A percentile compares a stretch with the other conserved stretches of the same genome.
These are phyloP conservation scores for Persicaria tinctoria DNA, from an alignment of 148 eudicot genomes.

Conservation along the genomic window DNA sequence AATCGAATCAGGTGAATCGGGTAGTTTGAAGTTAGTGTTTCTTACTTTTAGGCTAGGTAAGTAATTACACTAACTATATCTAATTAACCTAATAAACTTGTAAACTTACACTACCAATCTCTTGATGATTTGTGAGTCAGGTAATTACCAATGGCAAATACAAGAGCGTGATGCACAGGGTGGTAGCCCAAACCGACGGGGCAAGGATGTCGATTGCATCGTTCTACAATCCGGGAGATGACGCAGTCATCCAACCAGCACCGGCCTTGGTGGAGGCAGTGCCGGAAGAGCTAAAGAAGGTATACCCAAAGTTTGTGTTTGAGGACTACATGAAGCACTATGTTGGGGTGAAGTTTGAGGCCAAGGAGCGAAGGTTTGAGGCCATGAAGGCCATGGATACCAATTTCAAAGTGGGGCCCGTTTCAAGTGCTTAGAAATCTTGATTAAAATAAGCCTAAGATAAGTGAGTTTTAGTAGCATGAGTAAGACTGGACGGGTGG, in stretches of 20 bases:
- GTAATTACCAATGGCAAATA: conserved; percentile 52
- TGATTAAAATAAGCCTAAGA: too few species aligned
- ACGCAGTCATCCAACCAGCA: conserved; percentile 54
- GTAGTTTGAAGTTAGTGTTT: too few species aligned
- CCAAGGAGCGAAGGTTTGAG: conserved; percentile 72
- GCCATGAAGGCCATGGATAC: conserved; percentile 37
- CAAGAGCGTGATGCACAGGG: conserved; percentile 46
- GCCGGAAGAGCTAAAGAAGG: conserved; percentile 19
- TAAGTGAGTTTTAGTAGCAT: too few species aligned
- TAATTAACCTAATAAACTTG: too few species aligned
- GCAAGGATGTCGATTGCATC: conserved; percentile 48
- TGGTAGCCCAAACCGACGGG: conserved; percentile 42
- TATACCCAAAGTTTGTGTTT: conserved; percentile 43
- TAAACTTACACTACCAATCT: too few species aligned
- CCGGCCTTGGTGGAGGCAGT: conserved; percentile 27
- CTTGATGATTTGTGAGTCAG: conserved; percentile 13
- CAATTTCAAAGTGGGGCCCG: too few species aligned
- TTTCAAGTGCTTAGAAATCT: too few species aligned
- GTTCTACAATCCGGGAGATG: conserved; percentile 48
- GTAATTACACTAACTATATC: too few species aligned
- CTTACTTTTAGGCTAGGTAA: too few species aligned
- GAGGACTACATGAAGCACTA: conserved; percentile 55
- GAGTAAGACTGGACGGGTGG: too few species aligned
- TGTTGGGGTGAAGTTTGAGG: conserved; percentile 44
- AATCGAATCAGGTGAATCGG: too few species aligned